Evolutionary conservation across 1,284 basidiomycete species (phyloP), one percentile per base, ranked within the genome.

Genomic region (Boletus smithii): DNA sequence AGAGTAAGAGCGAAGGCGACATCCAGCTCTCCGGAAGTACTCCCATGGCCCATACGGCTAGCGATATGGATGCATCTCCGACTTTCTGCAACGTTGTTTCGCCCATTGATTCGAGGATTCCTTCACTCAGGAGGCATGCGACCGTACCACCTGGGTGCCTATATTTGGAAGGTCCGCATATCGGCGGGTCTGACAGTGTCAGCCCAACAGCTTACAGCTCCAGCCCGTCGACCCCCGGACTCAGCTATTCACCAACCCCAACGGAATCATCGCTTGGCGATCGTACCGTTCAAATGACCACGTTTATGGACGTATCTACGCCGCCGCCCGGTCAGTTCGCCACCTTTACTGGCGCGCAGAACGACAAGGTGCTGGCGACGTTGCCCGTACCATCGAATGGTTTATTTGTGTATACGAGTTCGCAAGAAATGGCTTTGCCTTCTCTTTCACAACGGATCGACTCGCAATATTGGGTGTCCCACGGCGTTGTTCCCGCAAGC

Each of bases 191-290:
- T 38, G 33, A 49, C 34, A 33, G 58, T 39, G 24, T 46, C 43
- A 55, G 57, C 48, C 60, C 62, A 4, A 45, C 46, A 17, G 27
- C 51, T 13, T 59, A 51, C 35, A 55, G 51, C 39, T 50, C 58
- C 24, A 73, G 69, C 53, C 76, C 79, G 3, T 62, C 71, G 16
- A 80, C 77, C 0, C 80, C 79, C 0, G 66, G 69, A 17, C 73
- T 82, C 24, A 74, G 69, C 11, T 76, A 77, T 44, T 81, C 80
- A 1, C 80, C 80, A 0, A 73, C 76, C 0, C 73, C 77, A 2
- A 79, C 77, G 2, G 78, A 77, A 46, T 80, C 75, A 0, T 77
- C 76, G 3, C 58, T 69, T 36, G 76, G 75, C 26, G 77, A 80
- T 53, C 71, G 71, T 16, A 81, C 77, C 0, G 67, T 80, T 17